Evolutionary conservation across 2,329 filamentous ascomycete genomes (phyloP).

Genomic region (Ceratocystis cacaofunesta): DNA sequence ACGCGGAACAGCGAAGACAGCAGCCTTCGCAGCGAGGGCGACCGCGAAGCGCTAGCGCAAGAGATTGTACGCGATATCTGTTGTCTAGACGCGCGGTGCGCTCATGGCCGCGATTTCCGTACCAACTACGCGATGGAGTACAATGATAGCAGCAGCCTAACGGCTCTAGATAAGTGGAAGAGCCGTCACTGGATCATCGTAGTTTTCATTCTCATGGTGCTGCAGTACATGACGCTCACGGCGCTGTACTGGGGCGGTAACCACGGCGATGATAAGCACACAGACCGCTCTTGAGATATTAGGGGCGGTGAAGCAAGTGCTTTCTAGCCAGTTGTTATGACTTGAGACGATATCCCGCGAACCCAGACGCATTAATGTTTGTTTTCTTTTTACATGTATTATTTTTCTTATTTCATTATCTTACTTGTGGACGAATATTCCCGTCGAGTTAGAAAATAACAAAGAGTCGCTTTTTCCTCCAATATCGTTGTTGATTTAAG

Average conservation of each 20-base stretch:
- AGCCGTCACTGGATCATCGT: conserved; percentile 4
- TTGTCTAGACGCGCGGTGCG: conserved; percentile 6
- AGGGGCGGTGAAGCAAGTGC: not conserved
- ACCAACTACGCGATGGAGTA: not conserved
- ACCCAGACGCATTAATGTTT: conserved; percentile 1
- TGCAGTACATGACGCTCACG: conserved; percentile 7
- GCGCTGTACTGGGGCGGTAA: conserved; percentile 3
- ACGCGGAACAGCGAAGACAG: conserved; percentile 3
- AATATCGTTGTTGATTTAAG: too few species aligned
- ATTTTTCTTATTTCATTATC: not conserved
- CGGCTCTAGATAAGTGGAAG: conserved; percentile 6
- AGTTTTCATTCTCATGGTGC: conserved; percentile 1
- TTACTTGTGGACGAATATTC: not conserved
- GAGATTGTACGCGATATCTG: conserved; percentile 6
- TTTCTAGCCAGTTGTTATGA: not conserved
- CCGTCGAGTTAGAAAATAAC: not conserved
- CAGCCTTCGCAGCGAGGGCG: not conserved
- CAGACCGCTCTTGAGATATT: not conserved
- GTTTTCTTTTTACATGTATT: not conserved
- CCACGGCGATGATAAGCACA: not conserved
- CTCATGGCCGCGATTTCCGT: not conserved
- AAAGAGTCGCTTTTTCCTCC: not conserved
- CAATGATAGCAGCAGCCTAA: not conserved
- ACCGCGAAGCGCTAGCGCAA: not conserved
- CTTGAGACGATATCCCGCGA: conserved; percentile 2